Percentiles rank a stretch among this genome's conserved stretches.
phyloP scores from a whole-genome alignment of 202 grass and related monocot species.

The Brachypodium distachyon region DNA sequence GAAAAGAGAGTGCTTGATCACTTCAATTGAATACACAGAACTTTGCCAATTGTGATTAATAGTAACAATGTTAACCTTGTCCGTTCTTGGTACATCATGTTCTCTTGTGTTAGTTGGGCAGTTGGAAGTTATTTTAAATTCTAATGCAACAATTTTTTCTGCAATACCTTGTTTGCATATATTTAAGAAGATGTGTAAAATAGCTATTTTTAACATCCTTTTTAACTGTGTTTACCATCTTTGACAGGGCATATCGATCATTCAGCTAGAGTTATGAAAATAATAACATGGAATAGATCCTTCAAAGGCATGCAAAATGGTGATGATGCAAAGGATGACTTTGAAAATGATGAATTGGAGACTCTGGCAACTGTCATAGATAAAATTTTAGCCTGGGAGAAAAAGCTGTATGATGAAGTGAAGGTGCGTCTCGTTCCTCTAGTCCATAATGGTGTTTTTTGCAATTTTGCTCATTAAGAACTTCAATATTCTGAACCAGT shows the following conservation, averaged over 20 bases:
- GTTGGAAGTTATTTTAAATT: not conserved
- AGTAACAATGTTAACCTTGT: not conserved
- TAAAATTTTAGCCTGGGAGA: slow-evolving; percentile 98
- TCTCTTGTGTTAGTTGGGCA: not conserved
- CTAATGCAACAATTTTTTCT: not conserved
- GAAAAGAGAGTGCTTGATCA: not conserved
- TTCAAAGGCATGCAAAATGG: slow-evolving; percentile 75
- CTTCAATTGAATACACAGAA: not conserved
- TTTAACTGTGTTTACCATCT: not conserved
- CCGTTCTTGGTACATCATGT: not conserved
- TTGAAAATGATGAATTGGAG: slow-evolving; percentile 88
- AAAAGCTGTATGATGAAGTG: slow-evolving; percentile 98
- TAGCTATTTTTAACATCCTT: not conserved
- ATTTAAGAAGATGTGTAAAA: not conserved
- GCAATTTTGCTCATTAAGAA: not conserved
- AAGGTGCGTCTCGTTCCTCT: slow-evolving; percentile 51
- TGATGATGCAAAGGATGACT: slow-evolving; percentile 84
- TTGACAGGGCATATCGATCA: slow-evolving; percentile 94
- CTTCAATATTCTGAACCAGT: not conserved
- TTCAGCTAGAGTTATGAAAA: slow-evolving; percentile 96
- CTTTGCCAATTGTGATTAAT: not conserved
- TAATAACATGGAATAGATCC: slow-evolving; percentile 99
- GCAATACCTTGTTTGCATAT: not conserved
- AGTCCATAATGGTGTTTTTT: not conserved
- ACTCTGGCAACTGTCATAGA: slow-evolving; percentile 92